Evolutionary conservation across 106 monocot genomes (phyloP).

Genomic region (Narthecium ossifragum): DNA sequence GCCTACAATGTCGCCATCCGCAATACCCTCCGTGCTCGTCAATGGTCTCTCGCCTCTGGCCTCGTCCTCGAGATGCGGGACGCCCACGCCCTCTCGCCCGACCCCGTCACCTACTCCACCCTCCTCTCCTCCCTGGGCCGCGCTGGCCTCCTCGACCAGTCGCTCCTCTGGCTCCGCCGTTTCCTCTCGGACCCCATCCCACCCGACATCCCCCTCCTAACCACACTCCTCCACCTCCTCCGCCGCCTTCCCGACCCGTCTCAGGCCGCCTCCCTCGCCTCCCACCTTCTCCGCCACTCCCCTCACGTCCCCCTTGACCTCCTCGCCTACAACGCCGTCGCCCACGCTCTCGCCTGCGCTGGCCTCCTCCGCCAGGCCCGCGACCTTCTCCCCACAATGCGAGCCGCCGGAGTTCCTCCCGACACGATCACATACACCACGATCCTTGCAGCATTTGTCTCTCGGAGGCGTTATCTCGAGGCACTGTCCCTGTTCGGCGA

Average conservation of each 20-base stretch:
- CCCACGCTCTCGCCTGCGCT: slow-evolving; percentile 46
- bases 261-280: slow-evolving; percentile 70
- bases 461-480: slow-evolving; percentile 43
- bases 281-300: slow-evolving; percentile 40
- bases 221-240: slow-evolving; percentile 67
- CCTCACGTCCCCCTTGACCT: slow-evolving; percentile 64
- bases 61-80: slow-evolving; percentile 68
- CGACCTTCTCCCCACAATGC: slow-evolving; percentile 59
- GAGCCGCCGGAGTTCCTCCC: slow-evolving; percentile 24
- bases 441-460: slow-evolving; percentile 53
- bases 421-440: slow-evolving; percentile 77
- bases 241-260: slow-evolving; percentile 56
- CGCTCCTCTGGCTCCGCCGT: slow-evolving; percentile 64
- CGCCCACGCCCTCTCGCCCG: slow-evolving; percentile 35
- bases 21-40: slow-evolving; percentile 52
- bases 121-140: slow-evolving; percentile 67
- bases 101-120: slow-evolving; percentile 80
- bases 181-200: slow-evolving; percentile 52
- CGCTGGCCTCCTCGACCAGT: slow-evolving; percentile 54
- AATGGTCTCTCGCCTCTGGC: slow-evolving; percentile 58
- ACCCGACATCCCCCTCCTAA: slow-evolving; percentile 64
- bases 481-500: slow-evolving; percentile 69
- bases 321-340: slow-evolving; percentile 63
- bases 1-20: slow-evolving; percentile 85
- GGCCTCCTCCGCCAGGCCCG: slow-evolving; percentile 74